Percentiles rank a stretch among this genome's conserved stretches.
Evolutionary conservation across 1,284 basidiomycete species (phyloP).

Genomic region (Cystobasidiaceae sp.): DNA sequence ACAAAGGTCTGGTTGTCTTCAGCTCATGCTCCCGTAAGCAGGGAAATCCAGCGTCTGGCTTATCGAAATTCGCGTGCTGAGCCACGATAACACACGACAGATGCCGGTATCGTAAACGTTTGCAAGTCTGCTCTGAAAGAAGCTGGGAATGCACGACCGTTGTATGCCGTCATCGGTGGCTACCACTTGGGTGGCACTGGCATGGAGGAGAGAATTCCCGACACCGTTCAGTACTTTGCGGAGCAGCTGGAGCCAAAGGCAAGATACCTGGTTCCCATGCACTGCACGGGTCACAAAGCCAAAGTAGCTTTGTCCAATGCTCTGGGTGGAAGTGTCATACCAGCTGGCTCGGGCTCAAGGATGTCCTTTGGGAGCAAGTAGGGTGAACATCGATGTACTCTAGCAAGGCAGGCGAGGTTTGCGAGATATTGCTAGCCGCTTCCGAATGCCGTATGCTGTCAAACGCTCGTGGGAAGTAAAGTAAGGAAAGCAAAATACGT

Average conservation of each 20-base stretch:
- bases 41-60: neutral
- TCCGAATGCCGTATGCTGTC: too few relatives aligned
- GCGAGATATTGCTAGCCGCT: too few relatives aligned
- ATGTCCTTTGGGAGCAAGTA: conserved; percentile 48
- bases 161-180: conserved; percentile 76
- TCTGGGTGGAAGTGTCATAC: conserved; percentile 63
- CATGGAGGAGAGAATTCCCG: conserved; percentile 58
- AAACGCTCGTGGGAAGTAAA: too few relatives aligned
- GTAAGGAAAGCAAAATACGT: neutral
- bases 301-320: conserved; percentile 63
- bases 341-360: conserved; percentile 65
- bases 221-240: conserved; percentile 66
- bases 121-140: conserved; percentile 59
- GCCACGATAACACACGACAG: conserved; percentile 12
- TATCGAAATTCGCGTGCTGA: neutral
- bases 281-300: conserved; percentile 68
- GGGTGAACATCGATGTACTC: too few relatives aligned
- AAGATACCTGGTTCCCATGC: conserved; percentile 69
- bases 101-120: conserved; percentile 78
- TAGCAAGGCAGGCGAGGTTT: too few relatives aligned
- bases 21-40: conserved; percentile 56
- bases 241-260: conserved; percentile 58
- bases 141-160: conserved; percentile 57
- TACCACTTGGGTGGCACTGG: conserved; percentile 68
- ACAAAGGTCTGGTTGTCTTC: conserved; percentile 72